phyloP scores from a whole-genome alignment of 2,329 filamentous ascomycete species.

The Pseudogymnoascus verrucosus region DNA sequence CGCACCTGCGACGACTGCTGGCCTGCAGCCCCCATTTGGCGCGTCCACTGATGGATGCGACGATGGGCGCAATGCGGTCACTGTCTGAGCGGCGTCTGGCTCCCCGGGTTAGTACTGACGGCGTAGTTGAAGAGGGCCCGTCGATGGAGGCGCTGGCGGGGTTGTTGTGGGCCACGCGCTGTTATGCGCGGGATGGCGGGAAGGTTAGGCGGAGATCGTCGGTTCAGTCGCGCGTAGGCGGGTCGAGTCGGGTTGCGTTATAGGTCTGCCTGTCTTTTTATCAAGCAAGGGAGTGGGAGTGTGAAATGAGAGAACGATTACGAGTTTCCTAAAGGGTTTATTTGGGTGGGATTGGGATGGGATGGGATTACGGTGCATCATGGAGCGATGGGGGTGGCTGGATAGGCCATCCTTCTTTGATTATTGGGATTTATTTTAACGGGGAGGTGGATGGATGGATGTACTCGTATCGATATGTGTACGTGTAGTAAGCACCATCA shows the following conservation, averaged over 20 bases:
- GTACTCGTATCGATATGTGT: neutral
- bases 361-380: neutral
- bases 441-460: neutral
- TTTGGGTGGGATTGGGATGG: neutral
- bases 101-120: constrained; percentile 19
- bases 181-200: neutral
- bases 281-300: neutral
- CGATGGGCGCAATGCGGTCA: constrained; percentile 65
- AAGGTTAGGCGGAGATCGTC: neutral
- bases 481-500: neutral
- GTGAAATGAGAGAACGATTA: neutral
- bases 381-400: neutral
- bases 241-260: neutral
- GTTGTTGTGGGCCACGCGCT: constrained; percentile 25
- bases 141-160: constrained; percentile 27
- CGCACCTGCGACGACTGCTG: constrained; percentile 43
- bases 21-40: constrained; percentile 67
- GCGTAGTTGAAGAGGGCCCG: constrained; percentile 17
- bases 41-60: constrained; percentile 67
- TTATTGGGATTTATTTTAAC: neutral
- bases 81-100: constrained; percentile 24
- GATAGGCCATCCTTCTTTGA: neutral
- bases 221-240: neutral
- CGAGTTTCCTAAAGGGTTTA: neutral
- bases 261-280: neutral